Percentiles rank a stretch among this genome's conserved stretches.
Conservation (phyloP, 2,329 filamentous ascomycete genomes). For the Fusarium concolor region DNA sequence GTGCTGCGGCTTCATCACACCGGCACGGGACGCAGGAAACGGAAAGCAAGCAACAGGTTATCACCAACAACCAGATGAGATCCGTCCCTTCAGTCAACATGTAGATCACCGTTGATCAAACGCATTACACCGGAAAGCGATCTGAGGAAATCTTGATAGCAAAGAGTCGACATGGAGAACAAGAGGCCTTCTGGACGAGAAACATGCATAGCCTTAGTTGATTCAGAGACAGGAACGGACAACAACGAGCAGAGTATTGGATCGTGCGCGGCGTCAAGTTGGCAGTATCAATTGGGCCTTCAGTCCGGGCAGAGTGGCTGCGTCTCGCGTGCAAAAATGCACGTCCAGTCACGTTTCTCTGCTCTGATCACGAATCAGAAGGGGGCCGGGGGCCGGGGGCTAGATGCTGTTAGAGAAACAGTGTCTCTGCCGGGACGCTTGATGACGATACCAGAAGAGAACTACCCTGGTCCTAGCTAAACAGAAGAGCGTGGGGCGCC, state of each 20-base stretch:
- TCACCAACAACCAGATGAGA: conserved; percentile 16
- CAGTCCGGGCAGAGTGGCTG: conserved; percentile 21
- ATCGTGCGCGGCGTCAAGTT: conserved; percentile 33
- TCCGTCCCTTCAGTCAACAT: conserved; percentile 5
- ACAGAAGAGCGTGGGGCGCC: conserved; percentile 29
- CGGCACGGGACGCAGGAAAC: conserved; percentile 37
- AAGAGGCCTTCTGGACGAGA: conserved; percentile 1
- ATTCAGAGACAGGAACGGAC: conserved; percentile 11
- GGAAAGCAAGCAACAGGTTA: conserved; percentile 20
- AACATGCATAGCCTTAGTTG: conserved; percentile 15
- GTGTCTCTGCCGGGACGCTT: conserved; percentile 20
- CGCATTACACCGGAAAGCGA: not conserved
- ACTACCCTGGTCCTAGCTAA: conserved; percentile 10
- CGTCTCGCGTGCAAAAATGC: conserved; percentile 37
- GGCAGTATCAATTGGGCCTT: conserved; percentile 20
- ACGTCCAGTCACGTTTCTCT: conserved; percentile 39
- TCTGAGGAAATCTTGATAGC: not conserved
- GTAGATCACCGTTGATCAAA: conserved; percentile 17
- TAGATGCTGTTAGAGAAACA: conserved; percentile 20
- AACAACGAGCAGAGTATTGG: conserved; percentile 9
- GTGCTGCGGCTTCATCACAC: conserved; percentile 40
- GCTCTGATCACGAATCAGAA: conserved; percentile 34
- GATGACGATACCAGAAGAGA: conserved; percentile 33
- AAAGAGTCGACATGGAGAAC: conserved; percentile 13
- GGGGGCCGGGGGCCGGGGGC: conserved; percentile 9